Conservation (phyloP, 139 green algal genomes). For the Ettlia oleoabundans region DNA sequence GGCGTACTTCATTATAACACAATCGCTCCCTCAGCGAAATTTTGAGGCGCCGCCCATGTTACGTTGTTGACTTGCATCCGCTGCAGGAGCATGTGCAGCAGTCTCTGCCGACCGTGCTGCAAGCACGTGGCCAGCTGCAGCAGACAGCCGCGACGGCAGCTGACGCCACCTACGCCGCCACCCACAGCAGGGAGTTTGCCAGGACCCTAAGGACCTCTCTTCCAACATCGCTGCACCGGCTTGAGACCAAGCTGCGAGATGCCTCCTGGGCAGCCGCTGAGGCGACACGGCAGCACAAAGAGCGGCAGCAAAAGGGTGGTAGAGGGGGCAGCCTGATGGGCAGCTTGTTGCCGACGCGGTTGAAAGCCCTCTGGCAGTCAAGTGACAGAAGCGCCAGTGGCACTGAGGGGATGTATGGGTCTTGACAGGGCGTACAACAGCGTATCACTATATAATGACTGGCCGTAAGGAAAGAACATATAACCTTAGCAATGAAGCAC, state of each 20-base stretch:
- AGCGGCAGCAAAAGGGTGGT: background rate
- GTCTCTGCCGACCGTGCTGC: constrained; percentile 10
- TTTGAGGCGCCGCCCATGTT: too few species aligned
- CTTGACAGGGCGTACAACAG: too few species aligned
- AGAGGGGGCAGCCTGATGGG: background rate
- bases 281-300: background rate
- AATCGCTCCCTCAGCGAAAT: too few species aligned
- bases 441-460: too few species aligned
- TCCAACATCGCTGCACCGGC: constrained; percentile 23
- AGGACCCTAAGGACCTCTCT: background rate
- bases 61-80: too few species aligned
- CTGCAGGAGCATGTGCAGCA: constrained; percentile 23
- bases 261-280: constrained; percentile 6
- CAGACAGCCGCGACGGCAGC: background rate
- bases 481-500: too few species aligned
- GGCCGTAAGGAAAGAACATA: too few species aligned
- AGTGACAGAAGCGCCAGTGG: too few species aligned
- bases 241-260: constrained; percentile 10
- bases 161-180: constrained; percentile 11
- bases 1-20: too few species aligned
- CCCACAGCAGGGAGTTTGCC: background rate
- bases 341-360: background rate
- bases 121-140: background rate
- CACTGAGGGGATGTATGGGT: too few species aligned
- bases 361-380: background rate